A percentile compares a stretch with the other conserved stretches of the same genome.
These are phyloP conservation scores for Blastobotrys terrestris DNA, from an alignment of 805 yeast species.

Conservation along the genomic window DNA sequence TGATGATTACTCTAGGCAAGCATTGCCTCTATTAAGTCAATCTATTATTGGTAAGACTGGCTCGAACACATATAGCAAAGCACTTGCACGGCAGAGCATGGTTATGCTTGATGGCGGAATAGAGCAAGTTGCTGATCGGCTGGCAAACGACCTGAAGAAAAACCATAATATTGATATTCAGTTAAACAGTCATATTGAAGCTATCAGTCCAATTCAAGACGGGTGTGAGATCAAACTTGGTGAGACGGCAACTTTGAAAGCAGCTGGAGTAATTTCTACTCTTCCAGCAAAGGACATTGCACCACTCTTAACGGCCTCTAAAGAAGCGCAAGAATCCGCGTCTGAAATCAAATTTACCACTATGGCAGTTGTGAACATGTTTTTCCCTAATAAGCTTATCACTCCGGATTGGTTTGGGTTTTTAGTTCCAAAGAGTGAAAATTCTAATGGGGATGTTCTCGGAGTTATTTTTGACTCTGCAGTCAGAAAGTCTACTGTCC, in stretches of 20 bases:
- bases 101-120: slow-evolving; percentile 23
- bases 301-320: slow-evolving; percentile 7
- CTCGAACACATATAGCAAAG: slow-evolving; percentile 3
- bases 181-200: slow-evolving; percentile 13
- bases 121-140: slow-evolving; percentile 21
- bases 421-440: slow-evolving; percentile 57
- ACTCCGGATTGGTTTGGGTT: slow-evolving; percentile 73
- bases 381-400: slow-evolving; percentile 41
- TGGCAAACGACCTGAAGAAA: slow-evolving; percentile 19
- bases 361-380: slow-evolving; percentile 68
- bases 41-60: slow-evolving; percentile 18
- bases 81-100: slow-evolving; percentile 12
- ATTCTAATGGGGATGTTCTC: slow-evolving; percentile 52
- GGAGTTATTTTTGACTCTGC: slow-evolving; percentile 93
- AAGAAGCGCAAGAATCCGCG: slow-evolving; percentile 8
- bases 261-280: slow-evolving; percentile 17
- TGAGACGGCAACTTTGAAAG: background rate
- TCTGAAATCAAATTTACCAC: slow-evolving; percentile 48
- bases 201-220: slow-evolving; percentile 6
- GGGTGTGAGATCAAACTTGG: background rate
- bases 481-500: slow-evolving; percentile 51
- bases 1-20: slow-evolving; percentile 20
- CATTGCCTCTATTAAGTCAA: slow-evolving; percentile 23
- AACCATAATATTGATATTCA: slow-evolving; percentile 20
- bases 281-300: slow-evolving; percentile 16